These are phyloP conservation scores for Sarocladium oryzae DNA, from an alignment of 2,329 filamentous ascomycete genomes.

Conservation along the genomic window DNA sequence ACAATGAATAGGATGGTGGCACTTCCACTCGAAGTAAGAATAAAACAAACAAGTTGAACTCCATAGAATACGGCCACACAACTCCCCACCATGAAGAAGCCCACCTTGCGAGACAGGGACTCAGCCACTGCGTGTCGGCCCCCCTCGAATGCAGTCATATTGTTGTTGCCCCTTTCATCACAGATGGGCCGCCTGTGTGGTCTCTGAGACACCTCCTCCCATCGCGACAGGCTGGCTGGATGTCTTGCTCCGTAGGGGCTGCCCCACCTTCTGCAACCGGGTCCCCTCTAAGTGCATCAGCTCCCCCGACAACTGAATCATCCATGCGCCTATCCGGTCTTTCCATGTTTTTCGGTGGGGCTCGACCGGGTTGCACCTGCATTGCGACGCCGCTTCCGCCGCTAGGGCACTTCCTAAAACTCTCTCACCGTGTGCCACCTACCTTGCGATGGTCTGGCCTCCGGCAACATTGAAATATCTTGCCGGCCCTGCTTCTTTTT, in stretches of 20 bases:
- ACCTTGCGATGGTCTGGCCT: not conserved
- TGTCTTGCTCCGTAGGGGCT: slow-evolving; percentile 1
- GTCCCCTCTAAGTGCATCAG: not conserved
- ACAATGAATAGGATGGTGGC: no score
- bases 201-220: not conserved
- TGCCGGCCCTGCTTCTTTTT: not conserved
- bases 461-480: slow-evolving; percentile 7
- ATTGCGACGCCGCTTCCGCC: slow-evolving; percentile 9
- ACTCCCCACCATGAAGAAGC: no score
- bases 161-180: no score
- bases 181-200: slow-evolving; percentile 1
- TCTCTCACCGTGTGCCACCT: not conserved
- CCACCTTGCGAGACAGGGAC: not conserved
- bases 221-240: not conserved
- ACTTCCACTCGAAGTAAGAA: not conserved
- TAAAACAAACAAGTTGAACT: not conserved
- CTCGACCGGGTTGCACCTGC: slow-evolving; percentile 4
- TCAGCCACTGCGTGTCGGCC: not conserved
- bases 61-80: no score
- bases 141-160: no score
- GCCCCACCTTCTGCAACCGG: slow-evolving; percentile 2
- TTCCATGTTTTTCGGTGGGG: slow-evolving; percentile 5
- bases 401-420: slow-evolving; percentile 2
- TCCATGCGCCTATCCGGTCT: slow-evolving; percentile 9
- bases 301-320: not conserved